These are phyloP conservation scores for Tolypocladium sp. DNA, from an alignment of 2,329 filamentous ascomycete genomes.

Conservation along the genomic window DNA sequence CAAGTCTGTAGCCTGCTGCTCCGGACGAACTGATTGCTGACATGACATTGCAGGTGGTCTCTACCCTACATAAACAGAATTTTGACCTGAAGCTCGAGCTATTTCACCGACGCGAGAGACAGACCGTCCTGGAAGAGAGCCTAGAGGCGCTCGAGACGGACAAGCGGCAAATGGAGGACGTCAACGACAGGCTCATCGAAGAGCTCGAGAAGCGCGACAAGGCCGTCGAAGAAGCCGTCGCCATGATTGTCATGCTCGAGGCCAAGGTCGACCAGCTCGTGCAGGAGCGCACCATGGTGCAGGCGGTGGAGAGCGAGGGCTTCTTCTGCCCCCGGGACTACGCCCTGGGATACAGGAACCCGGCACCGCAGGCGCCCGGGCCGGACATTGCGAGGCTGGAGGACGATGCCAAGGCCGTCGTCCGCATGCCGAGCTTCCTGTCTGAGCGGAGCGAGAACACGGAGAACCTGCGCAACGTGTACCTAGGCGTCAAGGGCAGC, in stretches of 20 bases:
- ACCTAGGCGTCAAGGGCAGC: constrained; percentile 41
- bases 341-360: constrained; percentile 15
- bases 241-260: constrained; percentile 59
- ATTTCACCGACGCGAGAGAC: constrained; percentile 58
- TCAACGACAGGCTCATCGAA: constrained; percentile 47
- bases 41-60: constrained; percentile 41
- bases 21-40: constrained; percentile 1
- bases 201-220: constrained; percentile 62
- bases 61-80: constrained; percentile 64
- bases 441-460: constrained; percentile 51
- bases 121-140: constrained; percentile 48
- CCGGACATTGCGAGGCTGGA: constrained; percentile 11
- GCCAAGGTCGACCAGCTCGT: constrained; percentile 45
- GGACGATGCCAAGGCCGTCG: constrained; percentile 29
- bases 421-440: constrained; percentile 56
- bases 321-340: constrained; percentile 22
- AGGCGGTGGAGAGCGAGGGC: constrained; percentile 35
- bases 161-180: constrained; percentile 42
- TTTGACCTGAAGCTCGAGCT: constrained; percentile 69
- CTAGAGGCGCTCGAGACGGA: constrained; percentile 46
- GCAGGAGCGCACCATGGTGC: constrained; percentile 43
- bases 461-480: constrained; percentile 52
- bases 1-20: constrained; percentile 32
- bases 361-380: constrained; percentile 7
- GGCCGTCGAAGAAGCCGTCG: constrained; percentile 61